Conservation (phyloP, 495 filamentous ascomycete species). For the Penicillium cataractarum region DNA sequence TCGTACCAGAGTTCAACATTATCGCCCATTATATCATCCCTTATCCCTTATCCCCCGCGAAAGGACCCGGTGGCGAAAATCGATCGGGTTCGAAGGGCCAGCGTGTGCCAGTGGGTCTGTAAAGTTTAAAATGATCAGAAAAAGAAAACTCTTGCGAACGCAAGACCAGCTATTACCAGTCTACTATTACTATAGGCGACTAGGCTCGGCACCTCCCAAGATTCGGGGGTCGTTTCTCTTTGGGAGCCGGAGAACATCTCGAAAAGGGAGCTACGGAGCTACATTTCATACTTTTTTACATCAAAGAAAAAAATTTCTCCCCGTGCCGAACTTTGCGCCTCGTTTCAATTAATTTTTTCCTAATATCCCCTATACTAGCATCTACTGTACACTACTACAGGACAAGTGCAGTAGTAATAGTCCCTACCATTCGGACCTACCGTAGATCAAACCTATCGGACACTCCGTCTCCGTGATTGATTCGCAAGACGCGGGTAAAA, state of each 20-base stretch:
- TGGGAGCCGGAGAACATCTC: not conserved
- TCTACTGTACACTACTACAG: not conserved
- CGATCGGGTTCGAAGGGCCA: constrained; percentile 11
- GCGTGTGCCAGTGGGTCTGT: constrained; percentile 16
- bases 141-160: not conserved
- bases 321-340: constrained; percentile 1
- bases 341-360: too few relatives aligned
- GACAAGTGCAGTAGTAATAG: too few relatives aligned
- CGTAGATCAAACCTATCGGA: not conserved
- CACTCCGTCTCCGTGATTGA: constrained; percentile 8
- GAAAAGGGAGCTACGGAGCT: not conserved
- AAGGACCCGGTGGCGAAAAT: constrained; percentile 24
- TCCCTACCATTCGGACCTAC: not conserved
- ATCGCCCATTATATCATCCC: too few relatives aligned
- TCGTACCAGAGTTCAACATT: too few relatives aligned
- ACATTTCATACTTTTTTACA: not conserved
- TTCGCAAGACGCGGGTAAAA: not conserved
- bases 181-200: too few relatives aligned
- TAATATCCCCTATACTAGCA: too few relatives aligned
- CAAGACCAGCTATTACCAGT: too few relatives aligned
- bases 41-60: constrained; percentile 32
- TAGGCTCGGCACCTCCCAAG: not conserved
- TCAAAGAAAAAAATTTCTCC: too few relatives aligned
- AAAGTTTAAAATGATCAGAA: not conserved
- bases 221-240: constrained; percentile 4